phyloP scores from a whole-genome alignment of 768 basidiomycete species.

The Lentinula lateritia region DNA sequence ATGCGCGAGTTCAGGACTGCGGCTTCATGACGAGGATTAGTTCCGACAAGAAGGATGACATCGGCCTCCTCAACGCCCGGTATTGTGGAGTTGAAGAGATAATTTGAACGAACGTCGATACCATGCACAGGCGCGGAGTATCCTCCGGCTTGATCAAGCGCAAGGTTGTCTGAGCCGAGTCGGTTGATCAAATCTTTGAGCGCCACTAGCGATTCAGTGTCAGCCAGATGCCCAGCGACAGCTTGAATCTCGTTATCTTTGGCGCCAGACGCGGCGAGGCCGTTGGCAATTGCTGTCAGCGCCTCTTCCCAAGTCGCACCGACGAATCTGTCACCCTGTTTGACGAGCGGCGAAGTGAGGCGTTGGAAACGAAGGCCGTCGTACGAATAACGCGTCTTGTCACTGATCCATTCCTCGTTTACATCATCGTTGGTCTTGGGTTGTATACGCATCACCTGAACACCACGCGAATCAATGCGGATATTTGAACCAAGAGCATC shows the following conservation, averaged over 20 bases:
- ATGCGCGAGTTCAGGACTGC: slow-evolving; percentile 97
- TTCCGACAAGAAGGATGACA: slow-evolving; percentile 88
- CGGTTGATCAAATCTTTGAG: slow-evolving; percentile 91
- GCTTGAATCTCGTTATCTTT: slow-evolving; percentile 91
- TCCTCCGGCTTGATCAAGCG: slow-evolving; percentile 71
- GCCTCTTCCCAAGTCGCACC: slow-evolving; percentile 91
- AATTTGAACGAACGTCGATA: slow-evolving; percentile 91
- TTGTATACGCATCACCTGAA: slow-evolving; percentile 96
- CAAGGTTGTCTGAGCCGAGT: slow-evolving; percentile 91
- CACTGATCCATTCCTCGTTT: slow-evolving; percentile 99
- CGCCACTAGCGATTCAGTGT: slow-evolving; percentile 89
- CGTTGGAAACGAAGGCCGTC: slow-evolving; percentile 96
- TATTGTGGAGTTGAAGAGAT: slow-evolving; percentile 92
- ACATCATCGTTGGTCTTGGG: slow-evolving; percentile 96
- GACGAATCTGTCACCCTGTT: slow-evolving; percentile 90
- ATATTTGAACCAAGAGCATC: slow-evolving; percentile 97
- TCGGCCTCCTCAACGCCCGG: slow-evolving; percentile 90
- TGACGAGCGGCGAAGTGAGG: slow-evolving; percentile 85
- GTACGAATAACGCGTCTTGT: slow-evolving; percentile 96
- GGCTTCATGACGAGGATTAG: slow-evolving; percentile 95
- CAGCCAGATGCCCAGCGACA: slow-evolving; percentile 87
- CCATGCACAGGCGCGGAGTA: slow-evolving; percentile 67
- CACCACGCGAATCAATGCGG: slow-evolving; percentile 90
- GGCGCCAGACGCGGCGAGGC: slow-evolving; percentile 75
- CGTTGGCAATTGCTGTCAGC: slow-evolving; percentile 69